phyloP scores from a whole-genome alignment of 1,284 basidiomycete species.

The Ganoderma boninense region DNA sequence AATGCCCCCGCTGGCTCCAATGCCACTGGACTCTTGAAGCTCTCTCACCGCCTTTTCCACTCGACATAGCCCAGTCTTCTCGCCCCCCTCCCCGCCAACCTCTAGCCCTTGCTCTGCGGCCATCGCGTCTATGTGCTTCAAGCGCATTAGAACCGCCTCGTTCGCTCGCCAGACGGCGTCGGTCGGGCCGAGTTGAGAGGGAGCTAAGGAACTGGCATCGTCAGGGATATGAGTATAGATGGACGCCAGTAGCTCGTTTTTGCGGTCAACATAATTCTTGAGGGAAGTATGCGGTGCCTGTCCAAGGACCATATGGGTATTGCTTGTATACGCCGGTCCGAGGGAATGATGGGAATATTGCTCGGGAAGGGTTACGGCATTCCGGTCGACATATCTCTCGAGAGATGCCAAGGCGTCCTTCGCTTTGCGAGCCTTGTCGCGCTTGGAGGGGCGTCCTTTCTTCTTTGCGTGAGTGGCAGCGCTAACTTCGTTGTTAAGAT shows the following conservation, averaged over 20 bases:
- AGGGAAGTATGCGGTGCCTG: conserved; percentile 47
- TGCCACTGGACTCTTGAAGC: conserved; percentile 32
- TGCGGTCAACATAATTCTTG: conserved; percentile 50
- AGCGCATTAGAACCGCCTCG: conserved; percentile 55
- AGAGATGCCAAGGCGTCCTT: conserved; percentile 58
- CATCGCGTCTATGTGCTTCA: conserved; percentile 60
- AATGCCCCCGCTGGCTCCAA: conserved; percentile 44
- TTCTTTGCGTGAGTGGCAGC: conserved; percentile 50
- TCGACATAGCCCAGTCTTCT: conserved; percentile 55
- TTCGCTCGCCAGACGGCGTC: conserved; percentile 48
- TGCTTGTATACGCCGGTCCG: conserved; percentile 16
- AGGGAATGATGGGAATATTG: conserved; percentile 8
- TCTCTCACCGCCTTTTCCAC: conserved; percentile 58
- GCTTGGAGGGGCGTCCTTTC: conserved; percentile 72
- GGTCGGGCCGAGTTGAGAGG: not conserved
- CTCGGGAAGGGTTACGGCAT: conserved; percentile 35
- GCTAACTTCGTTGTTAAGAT: not conserved
- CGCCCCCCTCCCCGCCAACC: conserved; percentile 52
- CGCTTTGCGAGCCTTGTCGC: conserved; percentile 63
- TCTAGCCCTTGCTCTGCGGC: conserved; percentile 50
- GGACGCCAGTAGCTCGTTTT: conserved; percentile 49
- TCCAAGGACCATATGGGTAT: conserved; percentile 48
- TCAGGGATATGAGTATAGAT: conserved; percentile 36
- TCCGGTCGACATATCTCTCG: conserved; percentile 60
- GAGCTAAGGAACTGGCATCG: not conserved